Base-by-base conservation (phyloP, 345 rosid genomes). In the Hypericum androsaemum region DNA sequence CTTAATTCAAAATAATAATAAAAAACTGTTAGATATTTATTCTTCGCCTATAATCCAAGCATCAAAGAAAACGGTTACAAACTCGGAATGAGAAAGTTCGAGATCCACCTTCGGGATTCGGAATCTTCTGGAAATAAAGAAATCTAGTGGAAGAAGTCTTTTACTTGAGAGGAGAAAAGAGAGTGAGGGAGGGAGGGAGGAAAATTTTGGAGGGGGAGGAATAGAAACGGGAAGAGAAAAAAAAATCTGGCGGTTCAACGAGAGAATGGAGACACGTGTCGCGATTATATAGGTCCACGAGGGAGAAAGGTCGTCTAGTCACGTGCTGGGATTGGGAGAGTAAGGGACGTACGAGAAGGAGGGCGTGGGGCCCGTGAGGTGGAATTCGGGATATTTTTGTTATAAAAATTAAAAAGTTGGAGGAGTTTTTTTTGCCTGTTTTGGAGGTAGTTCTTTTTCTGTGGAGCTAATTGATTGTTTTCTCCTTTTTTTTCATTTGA, bases 1-100 rank as follows among this genome's bases (percentile, higher is more conserved):
- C 2, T 43, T 71, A 62, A 68, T 37, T 80, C 41, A 64, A 65
- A 54, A 67, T 52, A 71, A 76, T 74, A 66, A 36, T 60, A 75
- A 64, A 74, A 37, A 16, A 45, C 59, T 63, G 28, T 43, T 61
- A 22, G 76, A 64, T 62, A 43, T 57, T 57, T 47, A 8, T 9
- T 38, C 8, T 22, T 36, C 12, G 14, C 56, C 9, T 22, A 15
- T 52, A 35, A 65, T 58, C 52, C 38, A 0, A 47, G 16, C 12
- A 67, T 69, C 68, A 72, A 71, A 69, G 62, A 22, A 22, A 22
- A 22, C 32, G 32, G 32, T 22, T 22, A 22, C 32, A 22, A 22
- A 22, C 32, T 22, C 32, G 32, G n/a, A n/a, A n/a, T n/a, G n/a
- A n/a, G n/a, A n/a, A n/a, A n/a, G n/a, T 22, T 1, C 4, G 32